phyloP scores from a whole-genome alignment of 1,284 basidiomycete species.

The Melanopsichium pennsylvanicum region DNA sequence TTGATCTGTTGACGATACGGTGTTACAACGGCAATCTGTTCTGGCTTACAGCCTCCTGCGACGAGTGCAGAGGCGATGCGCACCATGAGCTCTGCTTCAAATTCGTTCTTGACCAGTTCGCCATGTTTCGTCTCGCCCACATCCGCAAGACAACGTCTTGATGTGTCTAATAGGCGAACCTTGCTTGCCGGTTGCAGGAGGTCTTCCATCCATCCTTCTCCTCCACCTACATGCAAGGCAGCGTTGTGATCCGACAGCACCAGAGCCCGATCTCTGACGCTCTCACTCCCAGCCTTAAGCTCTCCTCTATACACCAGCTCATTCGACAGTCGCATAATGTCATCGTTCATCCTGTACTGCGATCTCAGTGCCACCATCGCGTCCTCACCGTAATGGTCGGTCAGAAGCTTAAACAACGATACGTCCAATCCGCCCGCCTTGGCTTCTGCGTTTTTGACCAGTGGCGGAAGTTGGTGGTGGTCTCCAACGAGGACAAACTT shows the following conservation, averaged over 20 bases:
- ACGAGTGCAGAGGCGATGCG: slow-evolving; percentile 76
- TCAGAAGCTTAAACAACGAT: slow-evolving; percentile 86
- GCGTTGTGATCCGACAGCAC: slow-evolving; percentile 69
- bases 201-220: slow-evolving; percentile 71
- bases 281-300: slow-evolving; percentile 79
- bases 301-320: slow-evolving; percentile 82
- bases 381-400: slow-evolving; percentile 78
- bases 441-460: slow-evolving; percentile 81
- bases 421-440: slow-evolving; percentile 82
- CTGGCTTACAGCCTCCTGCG: slow-evolving; percentile 73
- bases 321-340: slow-evolving; percentile 95
- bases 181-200: slow-evolving; percentile 78
- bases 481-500: slow-evolving; percentile 95
- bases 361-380: slow-evolving; percentile 82
- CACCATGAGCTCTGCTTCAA: slow-evolving; percentile 74
- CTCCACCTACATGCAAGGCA: neutral
- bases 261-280: slow-evolving; percentile 74
- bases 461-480: slow-evolving; percentile 89
- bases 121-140: slow-evolving; percentile 70
- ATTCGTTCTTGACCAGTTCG: slow-evolving; percentile 72
- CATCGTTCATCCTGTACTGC: slow-evolving; percentile 96
- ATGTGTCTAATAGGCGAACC: slow-evolving; percentile 90
- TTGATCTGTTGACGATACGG: slow-evolving; percentile 96
- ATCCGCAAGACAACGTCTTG: slow-evolving; percentile 75
- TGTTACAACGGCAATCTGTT: slow-evolving; percentile 86